phyloP scores from a whole-genome alignment of 345 rosid genomes.

The Orychophragmus violaceus region DNA sequence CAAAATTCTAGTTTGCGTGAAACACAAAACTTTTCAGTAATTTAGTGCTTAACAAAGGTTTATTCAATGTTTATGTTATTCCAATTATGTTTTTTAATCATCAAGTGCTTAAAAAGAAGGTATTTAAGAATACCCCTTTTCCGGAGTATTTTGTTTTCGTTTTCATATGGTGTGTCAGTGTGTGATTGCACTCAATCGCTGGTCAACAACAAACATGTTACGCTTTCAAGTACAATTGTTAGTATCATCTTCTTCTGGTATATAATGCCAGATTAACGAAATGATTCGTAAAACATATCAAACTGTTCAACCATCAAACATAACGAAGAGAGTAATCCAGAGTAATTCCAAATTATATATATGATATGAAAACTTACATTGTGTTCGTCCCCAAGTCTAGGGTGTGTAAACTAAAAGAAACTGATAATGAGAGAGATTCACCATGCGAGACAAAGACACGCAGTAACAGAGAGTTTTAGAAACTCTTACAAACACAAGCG shows the following conservation, averaged over 20 bases:
- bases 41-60: too few relatives aligned
- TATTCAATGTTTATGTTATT: too few relatives aligned
- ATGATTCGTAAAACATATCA: not conserved
- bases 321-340: not conserved
- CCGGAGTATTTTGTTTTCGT: not conserved
- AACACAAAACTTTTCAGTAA: too few relatives aligned
- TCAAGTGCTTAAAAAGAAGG: too few relatives aligned
- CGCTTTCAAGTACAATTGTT: fast-evolving
- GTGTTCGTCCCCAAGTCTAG: constrained; percentile 17
- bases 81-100: too few relatives aligned
- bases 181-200: not conserved
- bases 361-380: constrained; percentile 14
- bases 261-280: not conserved
- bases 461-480: constrained; percentile 5
- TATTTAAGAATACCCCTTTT: not conserved
- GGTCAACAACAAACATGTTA: not conserved
- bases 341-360: constrained; percentile 4
- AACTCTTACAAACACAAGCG: constrained; percentile 17
- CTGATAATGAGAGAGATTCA: not conserved
- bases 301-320: not conserved
- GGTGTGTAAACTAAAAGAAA: constrained; percentile 6
- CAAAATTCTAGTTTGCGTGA: not conserved
- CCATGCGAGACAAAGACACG: not conserved
- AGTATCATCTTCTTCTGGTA: not conserved
- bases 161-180: too few relatives aligned